Evolutionary conservation across 1,284 basidiomycete species (phyloP), one percentile per base, ranked within the genome.

Genomic region (Agaricales sp.): DNA sequence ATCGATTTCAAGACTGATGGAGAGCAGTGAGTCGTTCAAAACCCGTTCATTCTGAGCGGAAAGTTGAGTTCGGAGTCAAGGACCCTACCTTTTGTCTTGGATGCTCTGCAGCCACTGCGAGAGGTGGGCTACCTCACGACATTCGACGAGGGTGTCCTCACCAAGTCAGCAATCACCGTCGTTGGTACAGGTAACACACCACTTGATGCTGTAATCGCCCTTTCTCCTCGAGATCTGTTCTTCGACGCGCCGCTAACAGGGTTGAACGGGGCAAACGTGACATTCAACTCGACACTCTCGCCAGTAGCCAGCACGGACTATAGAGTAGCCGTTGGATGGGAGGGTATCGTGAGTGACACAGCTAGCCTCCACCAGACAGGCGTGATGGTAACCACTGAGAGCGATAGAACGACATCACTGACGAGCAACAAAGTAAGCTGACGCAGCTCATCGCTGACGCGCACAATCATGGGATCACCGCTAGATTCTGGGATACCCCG

Each of bases 171-270:
- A 4, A 58, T 78, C 3, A 69, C 70, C 3, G 73, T 73, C 22
- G 62, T 77, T 45, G 75, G 76, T 14, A 77, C 75, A 1, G 76
- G 76, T 19, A 75, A 76, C 58, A 72, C 74, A n/a, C 75, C 74
- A n/a, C 62, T 77, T 4, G 68, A 69, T 22, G 65, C 61, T 4
- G 67, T 78, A 48, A 66, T 70, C 54, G 67, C 64, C 2, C 62
- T 75, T 20, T 61, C 55, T 8, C 71, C 71, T 6, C 64, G 76
- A 25, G 74, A 77, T 53, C 62, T 73, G 47, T 77, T 78, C 61
- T 77, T 74, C 58, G 75, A 78, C 55, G 76, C 71, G 21, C 75
- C 74, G 3, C 60, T 78, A 46, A 66, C 63, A 14, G 63, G 62
- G 30, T 63, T 74, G n/a, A 63, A 61, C 21, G 60, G 66, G 1